Base-by-base conservation (phyloP, 441 rosid species). In the Jatropha multifida region DNA sequence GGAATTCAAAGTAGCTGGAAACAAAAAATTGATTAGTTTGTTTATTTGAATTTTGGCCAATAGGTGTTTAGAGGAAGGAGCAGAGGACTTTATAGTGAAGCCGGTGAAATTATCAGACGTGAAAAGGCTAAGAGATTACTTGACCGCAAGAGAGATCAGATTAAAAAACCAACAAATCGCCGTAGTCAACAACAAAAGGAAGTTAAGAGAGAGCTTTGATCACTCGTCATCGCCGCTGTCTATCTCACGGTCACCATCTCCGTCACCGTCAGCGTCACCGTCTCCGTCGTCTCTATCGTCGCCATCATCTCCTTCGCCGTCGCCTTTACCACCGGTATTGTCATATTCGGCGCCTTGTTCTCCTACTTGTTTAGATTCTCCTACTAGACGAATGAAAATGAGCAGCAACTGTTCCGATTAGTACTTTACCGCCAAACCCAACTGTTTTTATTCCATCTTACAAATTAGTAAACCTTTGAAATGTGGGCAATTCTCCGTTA, bases 41-140 rank as follows among this genome's bases (percentile, higher is more conserved):
- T 69, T 26, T 4, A 4, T 18, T 54, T 54, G 58, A 18, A 54
- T 15, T 18, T 54, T 65, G 9, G 37, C 23, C 14, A 72, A 72
- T 83, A 92, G 97, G 61, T 94, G 99, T 76, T 83, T 94, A n/a
- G 97, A 94, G 84, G 97, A 91, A 89, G 99, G 99, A n/a, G 99
- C 99, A 2, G 91, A 94, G 84, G 99, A 94, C 20, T 94, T 94
- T 42, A 78, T 94, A 71, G 84, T 91, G 73, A 94, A 94, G 81
- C 99, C 99, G 56, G 98, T 94, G 83, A 94, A 94, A 78, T 80
- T 92, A 63, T 84, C 97, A 7, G 99, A 95, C 63, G 99, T 95
- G 52, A 83, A 89, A 74, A 91, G 98, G 46, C 61, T 95, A 27
- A 88, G 87, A 74, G 88, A 75, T 64, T 84, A 73, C 83, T 85